These are phyloP conservation scores for Luzula sylvatica DNA, from an alignment of 176 grass and related monocot genomes.

Conservation along the genomic window DNA sequence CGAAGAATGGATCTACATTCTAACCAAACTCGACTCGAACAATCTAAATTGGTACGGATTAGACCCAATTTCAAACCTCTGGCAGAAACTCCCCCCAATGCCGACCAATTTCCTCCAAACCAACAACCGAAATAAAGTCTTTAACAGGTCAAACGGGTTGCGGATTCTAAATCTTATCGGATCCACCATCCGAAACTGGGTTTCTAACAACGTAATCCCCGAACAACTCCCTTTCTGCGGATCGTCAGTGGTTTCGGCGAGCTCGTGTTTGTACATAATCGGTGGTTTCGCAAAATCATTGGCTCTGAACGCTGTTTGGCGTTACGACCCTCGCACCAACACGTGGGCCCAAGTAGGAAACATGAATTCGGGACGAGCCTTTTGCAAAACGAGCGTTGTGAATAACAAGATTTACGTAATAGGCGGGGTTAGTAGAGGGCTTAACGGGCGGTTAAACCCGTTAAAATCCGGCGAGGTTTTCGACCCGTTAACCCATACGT, in stretches of 20 bases:
- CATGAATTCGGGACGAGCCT: constrained; percentile 68
- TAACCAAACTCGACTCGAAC: constrained; percentile 52
- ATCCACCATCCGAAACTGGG: constrained; percentile 64
- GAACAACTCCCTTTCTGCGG: constrained; percentile 65
- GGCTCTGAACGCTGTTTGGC: constrained; percentile 53
- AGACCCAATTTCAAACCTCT: constrained; percentile 40
- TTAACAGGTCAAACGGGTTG: constrained; percentile 34
- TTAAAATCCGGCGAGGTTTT: constrained; percentile 71
- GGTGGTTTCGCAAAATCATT: constrained; percentile 63
- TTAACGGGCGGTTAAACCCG: constrained; percentile 46
- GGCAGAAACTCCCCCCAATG: constrained; percentile 71
- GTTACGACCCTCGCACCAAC: constrained; percentile 63
- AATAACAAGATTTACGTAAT: constrained; percentile 71
- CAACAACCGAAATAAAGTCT: constrained; percentile 13
- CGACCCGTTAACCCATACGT: constrained; percentile 52
- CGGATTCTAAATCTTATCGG: constrained; percentile 55
- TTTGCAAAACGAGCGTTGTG: constrained; percentile 70
- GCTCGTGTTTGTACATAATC: constrained; percentile 72
- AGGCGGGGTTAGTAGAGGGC: constrained; percentile 62
- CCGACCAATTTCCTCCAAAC: constrained; percentile 31
- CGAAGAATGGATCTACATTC: constrained; percentile 80
- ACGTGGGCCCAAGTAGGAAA: constrained; percentile 61
- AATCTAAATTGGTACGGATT: constrained; percentile 59
- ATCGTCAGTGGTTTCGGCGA: constrained; percentile 39
- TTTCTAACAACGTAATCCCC: constrained; percentile 31